Percentiles rank a stretch among this genome's conserved stretches.
Conservation (phyloP, 2,329 filamentous ascomycete species). For the Knoxdaviesia proteae region DNA sequence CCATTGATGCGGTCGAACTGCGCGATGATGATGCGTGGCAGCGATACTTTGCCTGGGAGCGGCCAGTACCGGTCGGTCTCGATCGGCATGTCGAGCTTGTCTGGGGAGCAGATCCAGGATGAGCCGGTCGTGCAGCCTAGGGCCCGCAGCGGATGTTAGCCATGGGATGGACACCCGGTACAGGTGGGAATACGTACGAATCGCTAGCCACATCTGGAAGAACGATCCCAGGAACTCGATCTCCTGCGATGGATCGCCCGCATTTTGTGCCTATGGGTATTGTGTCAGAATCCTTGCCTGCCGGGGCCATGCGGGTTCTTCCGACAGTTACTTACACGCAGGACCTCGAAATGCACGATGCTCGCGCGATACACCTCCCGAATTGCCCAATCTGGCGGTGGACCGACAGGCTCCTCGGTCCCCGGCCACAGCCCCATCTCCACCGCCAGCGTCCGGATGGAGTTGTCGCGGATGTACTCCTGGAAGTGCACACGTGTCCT, state of each 20-base stretch:
- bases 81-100: conserved; percentile 18
- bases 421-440: conserved; percentile 4
- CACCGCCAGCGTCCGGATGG: conserved; percentile 10
- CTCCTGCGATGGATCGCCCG: conserved; percentile 8
- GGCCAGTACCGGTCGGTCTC: conserved; percentile 17
- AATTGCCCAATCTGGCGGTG: background rate
- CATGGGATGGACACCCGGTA: background rate
- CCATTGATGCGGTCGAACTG: conserved; percentile 23
- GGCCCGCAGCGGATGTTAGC: background rate
- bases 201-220: conserved; percentile 24
- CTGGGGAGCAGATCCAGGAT: conserved; percentile 18
- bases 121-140: conserved; percentile 24
- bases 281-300: too few relatives aligned
- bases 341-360: conserved; percentile 7
- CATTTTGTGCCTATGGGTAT: too few relatives aligned
- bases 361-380: conserved; percentile 7
- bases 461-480: conserved; percentile 14
- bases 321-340: conserved; percentile 7
- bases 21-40: conserved; percentile 23
- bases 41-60: conserved; percentile 15
- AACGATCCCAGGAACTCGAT: conserved; percentile 17
- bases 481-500: conserved; percentile 14
- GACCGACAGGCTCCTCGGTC: too few relatives aligned
- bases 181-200: conserved; percentile 15
- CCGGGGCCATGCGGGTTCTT: too few relatives aligned